These are phyloP conservation scores for Colletotrichum endophyticum DNA, from an alignment of 2,329 filamentous ascomycete species.

Conservation along the genomic window DNA sequence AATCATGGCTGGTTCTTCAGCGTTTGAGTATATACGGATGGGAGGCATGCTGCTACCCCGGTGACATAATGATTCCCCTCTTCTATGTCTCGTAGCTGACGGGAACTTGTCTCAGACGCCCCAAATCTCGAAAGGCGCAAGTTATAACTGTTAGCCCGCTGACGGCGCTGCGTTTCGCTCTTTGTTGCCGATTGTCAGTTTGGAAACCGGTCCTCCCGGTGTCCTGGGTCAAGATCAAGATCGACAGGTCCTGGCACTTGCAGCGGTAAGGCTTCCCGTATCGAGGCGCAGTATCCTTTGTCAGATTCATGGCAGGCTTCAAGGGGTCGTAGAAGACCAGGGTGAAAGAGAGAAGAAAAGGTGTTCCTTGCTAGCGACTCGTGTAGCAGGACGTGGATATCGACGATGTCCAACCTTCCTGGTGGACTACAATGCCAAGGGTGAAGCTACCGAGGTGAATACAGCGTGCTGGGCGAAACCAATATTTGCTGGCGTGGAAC, in stretches of 20 bases:
- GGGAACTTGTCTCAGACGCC: not conserved
- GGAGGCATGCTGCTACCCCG: not conserved
- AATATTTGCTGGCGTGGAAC: not conserved
- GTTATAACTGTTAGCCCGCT: not conserved
- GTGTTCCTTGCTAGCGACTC: not conserved
- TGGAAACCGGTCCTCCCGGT: not conserved
- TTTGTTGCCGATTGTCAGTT: constrained; percentile 1
- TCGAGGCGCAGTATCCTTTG: constrained; percentile 11
- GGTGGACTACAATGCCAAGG: not conserved
- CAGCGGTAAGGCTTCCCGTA: not conserved
- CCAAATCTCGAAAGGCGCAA: not conserved
- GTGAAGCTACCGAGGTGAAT: not conserved
- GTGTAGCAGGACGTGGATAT: not conserved
- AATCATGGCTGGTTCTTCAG: not conserved
- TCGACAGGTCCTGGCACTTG: not conserved
- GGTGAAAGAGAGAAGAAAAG: not conserved
- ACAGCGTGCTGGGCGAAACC: not conserved
- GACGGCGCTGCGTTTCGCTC: constrained; percentile 2
- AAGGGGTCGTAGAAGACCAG: not conserved
- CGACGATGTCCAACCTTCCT: not conserved
- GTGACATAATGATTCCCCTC: not conserved
- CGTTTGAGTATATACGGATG: not conserved
- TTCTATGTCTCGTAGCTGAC: not conserved
- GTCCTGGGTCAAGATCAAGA: not conserved
- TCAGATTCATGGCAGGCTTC: not conserved